Percentiles rank a stretch among this genome's conserved stretches.
These are phyloP conservation scores for Colletotrichum tofieldiae DNA, from an alignment of 2,329 filamentous ascomycete genomes.

Conservation along the genomic window DNA sequence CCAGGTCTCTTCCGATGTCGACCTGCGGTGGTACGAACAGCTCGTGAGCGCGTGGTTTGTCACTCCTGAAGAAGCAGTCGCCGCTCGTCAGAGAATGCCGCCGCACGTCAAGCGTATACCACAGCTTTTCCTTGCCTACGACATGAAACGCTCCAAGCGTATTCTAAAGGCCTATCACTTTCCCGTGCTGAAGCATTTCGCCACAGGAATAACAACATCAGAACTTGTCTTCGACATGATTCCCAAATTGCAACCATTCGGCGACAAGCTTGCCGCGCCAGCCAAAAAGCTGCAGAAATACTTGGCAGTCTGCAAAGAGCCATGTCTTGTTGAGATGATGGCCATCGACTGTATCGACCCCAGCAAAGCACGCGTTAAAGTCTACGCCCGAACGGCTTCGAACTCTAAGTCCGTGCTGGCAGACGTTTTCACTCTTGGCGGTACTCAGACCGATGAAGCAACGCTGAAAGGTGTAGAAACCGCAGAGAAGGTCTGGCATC, in stretches of 20 bases:
- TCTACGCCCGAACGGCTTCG: conserved; percentile 44
- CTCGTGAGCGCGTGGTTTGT: conserved; percentile 27
- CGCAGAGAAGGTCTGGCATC: conserved; percentile 46
- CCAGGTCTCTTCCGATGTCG: conserved; percentile 26
- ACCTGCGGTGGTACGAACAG: conserved; percentile 38
- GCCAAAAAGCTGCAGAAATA: conserved; percentile 44
- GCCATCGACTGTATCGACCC: conserved; percentile 47
- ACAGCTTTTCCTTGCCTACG: conserved; percentile 46
- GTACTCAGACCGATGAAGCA: conserved; percentile 44
- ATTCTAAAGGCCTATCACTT: conserved; percentile 46
- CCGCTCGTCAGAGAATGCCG: conserved; percentile 19
- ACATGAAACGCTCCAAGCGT: conserved; percentile 44
- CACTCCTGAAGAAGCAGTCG: conserved; percentile 18
- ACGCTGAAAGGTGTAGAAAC: conserved; percentile 44
- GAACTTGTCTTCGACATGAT: conserved; percentile 45
- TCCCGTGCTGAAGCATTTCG: conserved; percentile 46
- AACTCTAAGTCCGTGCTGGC: conserved; percentile 45
- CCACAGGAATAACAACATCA: conserved; percentile 42
- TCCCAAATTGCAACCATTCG: conserved; percentile 38
- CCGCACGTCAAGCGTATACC: conserved; percentile 39
- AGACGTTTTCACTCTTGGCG: conserved; percentile 46
- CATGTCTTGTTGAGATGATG: conserved; percentile 45
- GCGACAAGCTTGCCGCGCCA: conserved; percentile 34
- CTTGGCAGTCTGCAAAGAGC: conserved; percentile 36
- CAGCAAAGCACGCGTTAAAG: conserved; percentile 46